Conservation (phyloP, 345 rosid species). For the Sapria himalayana region DNA sequence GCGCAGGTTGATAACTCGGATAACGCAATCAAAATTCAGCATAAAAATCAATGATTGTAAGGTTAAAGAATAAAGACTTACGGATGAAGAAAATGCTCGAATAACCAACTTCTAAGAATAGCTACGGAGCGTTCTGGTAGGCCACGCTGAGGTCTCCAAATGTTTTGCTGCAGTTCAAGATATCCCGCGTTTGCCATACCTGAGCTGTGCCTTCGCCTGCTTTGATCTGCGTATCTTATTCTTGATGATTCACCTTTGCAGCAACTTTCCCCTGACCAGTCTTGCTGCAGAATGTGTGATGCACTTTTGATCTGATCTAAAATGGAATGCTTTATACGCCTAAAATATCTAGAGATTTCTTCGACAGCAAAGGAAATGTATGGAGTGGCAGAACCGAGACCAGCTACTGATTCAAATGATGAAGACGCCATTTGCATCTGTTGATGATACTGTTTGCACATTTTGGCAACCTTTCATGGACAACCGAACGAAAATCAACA, state of each 20-base stretch:
- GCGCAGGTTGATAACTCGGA: constrained; percentile 1
- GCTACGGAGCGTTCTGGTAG: constrained; percentile 45
- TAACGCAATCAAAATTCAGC: background rate
- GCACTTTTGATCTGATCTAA: constrained; percentile 21
- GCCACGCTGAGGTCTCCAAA: constrained; percentile 53
- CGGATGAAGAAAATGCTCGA: constrained; percentile 72
- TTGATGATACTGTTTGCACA: constrained; percentile 35
- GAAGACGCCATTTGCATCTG: constrained; percentile 55
- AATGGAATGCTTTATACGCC: constrained; percentile 22
- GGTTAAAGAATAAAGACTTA: constrained; percentile 15
- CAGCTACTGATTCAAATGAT: constrained; percentile 40
- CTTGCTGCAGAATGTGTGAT: constrained; percentile 19
- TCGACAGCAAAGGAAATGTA: constrained; percentile 27
- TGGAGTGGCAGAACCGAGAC: constrained; percentile 35
- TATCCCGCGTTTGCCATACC: constrained; percentile 17
- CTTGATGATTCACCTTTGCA: constrained; percentile 12
- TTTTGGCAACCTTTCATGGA: constrained; percentile 30
- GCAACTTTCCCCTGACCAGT: constrained; percentile 11
- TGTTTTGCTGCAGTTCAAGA: constrained; percentile 30
- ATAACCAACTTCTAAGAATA: constrained; percentile 42
- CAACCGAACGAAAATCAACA: too few relatives aligned
- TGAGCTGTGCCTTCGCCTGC: constrained; percentile 15
- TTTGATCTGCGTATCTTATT: constrained; percentile 12
- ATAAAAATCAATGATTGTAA: too few relatives aligned
- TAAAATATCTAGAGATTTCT: constrained; percentile 23